A percentile compares a stretch with the other conserved stretches of the same genome.
phyloP scores from a whole-genome alignment of 345 rosid genomes.

The Pistacia vera region DNA sequence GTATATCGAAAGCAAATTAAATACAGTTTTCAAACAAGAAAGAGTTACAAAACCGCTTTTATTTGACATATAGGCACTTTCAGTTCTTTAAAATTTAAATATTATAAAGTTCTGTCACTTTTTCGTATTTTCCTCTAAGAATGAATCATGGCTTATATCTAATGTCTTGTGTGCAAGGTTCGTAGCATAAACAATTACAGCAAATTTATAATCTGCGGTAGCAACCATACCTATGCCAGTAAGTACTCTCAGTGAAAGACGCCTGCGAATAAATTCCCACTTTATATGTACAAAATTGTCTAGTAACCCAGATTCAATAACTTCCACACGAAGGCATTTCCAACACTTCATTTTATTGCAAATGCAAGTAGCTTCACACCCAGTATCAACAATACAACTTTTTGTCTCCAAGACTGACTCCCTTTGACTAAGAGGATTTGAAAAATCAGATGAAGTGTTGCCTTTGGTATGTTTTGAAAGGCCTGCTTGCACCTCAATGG shows the following conservation, averaged over 20 bases:
- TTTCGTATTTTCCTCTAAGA: conserved; percentile 12
- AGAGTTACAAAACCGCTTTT: too few species aligned
- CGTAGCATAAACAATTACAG: neutral
- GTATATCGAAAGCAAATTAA: too few species aligned
- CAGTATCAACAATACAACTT: conserved; percentile 27
- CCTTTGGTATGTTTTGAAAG: conserved; percentile 28
- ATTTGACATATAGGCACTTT: too few species aligned
- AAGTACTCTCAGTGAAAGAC: conserved; percentile 53
- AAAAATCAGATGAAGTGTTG: conserved; percentile 18
- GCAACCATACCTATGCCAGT: conserved; percentile 60
- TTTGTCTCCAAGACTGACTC: conserved; percentile 31
- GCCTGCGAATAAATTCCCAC: conserved; percentile 75
- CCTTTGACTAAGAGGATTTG: conserved; percentile 26
- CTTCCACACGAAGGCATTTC: conserved; percentile 54
- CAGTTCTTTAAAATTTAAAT: too few species aligned
- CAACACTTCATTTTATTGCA: conserved; percentile 62
- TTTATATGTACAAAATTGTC: conserved; percentile 45
- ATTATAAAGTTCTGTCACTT: neutral
- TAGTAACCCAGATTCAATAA: conserved; percentile 51
- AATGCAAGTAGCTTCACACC: conserved; percentile 42
- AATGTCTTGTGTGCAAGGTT: neutral
- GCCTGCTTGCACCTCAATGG: conserved; percentile 30
- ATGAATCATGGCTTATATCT: neutral
- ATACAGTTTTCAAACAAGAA: too few species aligned
- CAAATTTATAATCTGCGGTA: conserved; percentile 17